phyloP scores from a whole-genome alignment of 2,329 filamentous ascomycete species.

The Calonectria leucothoes region DNA sequence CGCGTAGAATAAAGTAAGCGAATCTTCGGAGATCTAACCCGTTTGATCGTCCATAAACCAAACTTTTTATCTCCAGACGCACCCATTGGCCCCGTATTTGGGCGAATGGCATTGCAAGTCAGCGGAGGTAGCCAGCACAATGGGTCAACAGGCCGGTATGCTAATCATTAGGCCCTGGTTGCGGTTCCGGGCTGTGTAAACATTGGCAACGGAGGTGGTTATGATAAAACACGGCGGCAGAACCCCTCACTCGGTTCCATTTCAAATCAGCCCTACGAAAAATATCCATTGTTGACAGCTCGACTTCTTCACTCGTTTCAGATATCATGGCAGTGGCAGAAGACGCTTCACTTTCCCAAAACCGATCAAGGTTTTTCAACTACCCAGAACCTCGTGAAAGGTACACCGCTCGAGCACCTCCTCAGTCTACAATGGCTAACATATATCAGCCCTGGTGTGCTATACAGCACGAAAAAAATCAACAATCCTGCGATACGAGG shows the following conservation, averaged over 20 bases:
- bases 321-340: neutral
- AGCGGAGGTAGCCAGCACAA: neutral
- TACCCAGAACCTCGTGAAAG: constrained; percentile 7
- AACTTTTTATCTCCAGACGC: neutral
- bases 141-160: neutral
- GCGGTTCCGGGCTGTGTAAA: neutral
- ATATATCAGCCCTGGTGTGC: neutral
- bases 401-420: neutral
- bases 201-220: no score
- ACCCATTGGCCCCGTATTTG: neutral
- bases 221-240: no score
- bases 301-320: neutral
- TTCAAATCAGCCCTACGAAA: neutral
- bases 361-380: neutral
- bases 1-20: neutral
- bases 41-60: neutral
- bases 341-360: neutral
- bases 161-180: neutral
- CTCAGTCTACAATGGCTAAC: neutral
- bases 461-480: neutral
- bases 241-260: no score
- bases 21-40: neutral
- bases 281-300: neutral
- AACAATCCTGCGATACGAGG: neutral
- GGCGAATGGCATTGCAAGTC: neutral